Evolutionary conservation across 176 grass and related monocot species (phyloP), one percentile per base, ranked within the genome.

Genomic region (Aegilops sharonensis): DNA sequence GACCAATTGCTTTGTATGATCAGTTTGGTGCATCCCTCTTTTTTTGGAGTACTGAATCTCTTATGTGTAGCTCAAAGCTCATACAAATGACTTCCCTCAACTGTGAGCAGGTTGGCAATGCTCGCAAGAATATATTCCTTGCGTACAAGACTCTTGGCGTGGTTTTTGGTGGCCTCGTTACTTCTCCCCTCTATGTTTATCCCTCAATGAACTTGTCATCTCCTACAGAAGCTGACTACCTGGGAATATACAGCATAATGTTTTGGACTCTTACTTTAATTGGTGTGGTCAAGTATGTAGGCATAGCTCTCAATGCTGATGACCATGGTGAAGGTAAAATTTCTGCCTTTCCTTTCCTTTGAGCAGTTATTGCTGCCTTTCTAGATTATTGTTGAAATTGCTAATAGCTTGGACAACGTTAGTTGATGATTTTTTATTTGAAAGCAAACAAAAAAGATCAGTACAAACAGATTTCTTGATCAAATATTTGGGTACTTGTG

Each of bases 231-330:
- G 87, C 85, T 6, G 94, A 97, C 84, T 97, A 97, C 78, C 83
- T 97, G 76, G 94, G 88, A 59, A 92, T 97, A 77, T 97, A 94
- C 74, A 92, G 92, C 83, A 97, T 97, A 68, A 97, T 94, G 80
- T 97, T 97, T 63, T 97, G 94, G 94, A 97, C 94, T 56, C 91
- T 97, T 68, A 94, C 94, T 81, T 82, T 94, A 67, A 97, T 92
- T 67, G 91, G 94, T 61, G 91, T 97, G 11, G 83, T 97, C 14
- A 97, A 97, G 81, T 97, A 97, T 88, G 88, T 87, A 54, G 88
- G 89, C 78, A 92, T 97, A 85, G 92, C 92, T 36, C 91, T 97
- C 36, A 97, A 87, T 54, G 94, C 92, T n/a, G 85, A 97, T 64
- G 94, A 97, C 50, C 89, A 94, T 77, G 94, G 94, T 59, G 94